These are phyloP conservation scores for Rutstroemia sp. DNA, from an alignment of 2,329 filamentous ascomycete genomes.

Conservation along the genomic window DNA sequence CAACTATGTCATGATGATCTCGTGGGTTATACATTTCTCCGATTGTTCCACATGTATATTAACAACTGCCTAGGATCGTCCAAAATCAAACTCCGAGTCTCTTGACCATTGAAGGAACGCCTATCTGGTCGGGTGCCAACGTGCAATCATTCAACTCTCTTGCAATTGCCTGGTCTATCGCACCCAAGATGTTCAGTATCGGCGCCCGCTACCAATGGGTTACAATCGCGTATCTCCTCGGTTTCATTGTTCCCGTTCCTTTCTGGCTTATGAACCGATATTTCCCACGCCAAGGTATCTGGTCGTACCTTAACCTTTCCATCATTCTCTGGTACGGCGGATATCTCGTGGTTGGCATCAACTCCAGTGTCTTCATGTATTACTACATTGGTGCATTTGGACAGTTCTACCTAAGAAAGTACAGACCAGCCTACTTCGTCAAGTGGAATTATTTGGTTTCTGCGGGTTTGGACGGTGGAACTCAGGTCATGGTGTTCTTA, in stretches of 20 bases:
- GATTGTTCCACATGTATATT: constrained; percentile 34
- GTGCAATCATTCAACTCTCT: constrained; percentile 55
- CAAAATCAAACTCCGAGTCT: constrained; percentile 57
- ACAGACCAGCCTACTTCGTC: constrained; percentile 55
- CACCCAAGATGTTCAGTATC: constrained; percentile 58
- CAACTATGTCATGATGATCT: constrained; percentile 54
- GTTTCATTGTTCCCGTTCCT: constrained; percentile 52
- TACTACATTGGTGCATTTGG: constrained; percentile 58
- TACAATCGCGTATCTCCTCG: constrained; percentile 68
- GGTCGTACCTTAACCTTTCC: constrained; percentile 60
- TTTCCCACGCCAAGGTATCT: constrained; percentile 49
- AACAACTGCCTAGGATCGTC: constrained; percentile 53
- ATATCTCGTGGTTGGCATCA: constrained; percentile 59
- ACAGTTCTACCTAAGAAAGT: constrained; percentile 60
- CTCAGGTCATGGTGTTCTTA: constrained; percentile 58
- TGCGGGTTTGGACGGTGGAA: constrained; percentile 62
- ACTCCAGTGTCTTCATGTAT: constrained; percentile 65
- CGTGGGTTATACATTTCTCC: constrained; percentile 29
- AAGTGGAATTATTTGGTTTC: constrained; percentile 73
- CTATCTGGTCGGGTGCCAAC: constrained; percentile 54
- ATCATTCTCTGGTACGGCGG: constrained; percentile 59
- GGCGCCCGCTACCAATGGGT: constrained; percentile 55
- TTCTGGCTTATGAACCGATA: constrained; percentile 48
- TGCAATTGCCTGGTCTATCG: constrained; percentile 67
- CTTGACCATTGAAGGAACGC: constrained; percentile 51